Base-by-base conservation (phyloP, 805 yeast genomes). In the Kodamaea sagamina region DNA sequence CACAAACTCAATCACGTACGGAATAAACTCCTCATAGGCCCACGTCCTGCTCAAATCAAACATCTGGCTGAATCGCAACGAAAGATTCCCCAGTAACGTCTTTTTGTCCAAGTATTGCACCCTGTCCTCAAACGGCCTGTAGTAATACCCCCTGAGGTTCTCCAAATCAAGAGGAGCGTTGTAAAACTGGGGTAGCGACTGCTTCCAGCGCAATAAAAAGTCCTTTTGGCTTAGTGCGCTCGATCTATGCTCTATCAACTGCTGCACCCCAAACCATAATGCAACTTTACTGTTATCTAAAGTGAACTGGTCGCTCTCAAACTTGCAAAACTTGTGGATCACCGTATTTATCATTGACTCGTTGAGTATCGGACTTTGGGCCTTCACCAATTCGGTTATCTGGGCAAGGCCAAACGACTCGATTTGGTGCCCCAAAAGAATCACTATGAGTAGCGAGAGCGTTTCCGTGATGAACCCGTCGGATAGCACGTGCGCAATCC, bases 151-250 rank as follows among this genome's bases (percentile, higher is more conserved):
- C 22, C 63, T 53, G 13, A 88, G 65, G 49, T 77, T 62, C 3
- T 63, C 57, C 11, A 85, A 49, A 44, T 81, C 83, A 11, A 86
- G 67, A 13, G 82, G 75, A 32, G 83, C 75, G 38, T 76, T 79
- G 65, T 79, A 75, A 59, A 79, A 75, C 6, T 79, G 75, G 2
- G 93, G 90, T 32, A 86, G 69, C 4, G 74, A 65, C 1, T 81
- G 68, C 52, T 81, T 78, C 81, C 90, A 78, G 41, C 75, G 74
- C 38, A 85, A 71, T 46, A 82, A 53, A 54, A 89, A 79, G 46
- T 84, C 88, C 31, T 78, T 77, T 0, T 64, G 40, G 1, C 65
- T 46, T 13, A 71, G 47, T 21, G 51, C 44, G n/a, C 50, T 50
- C 11, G 52, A 43, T 4, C 47, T 41, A 29, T 47, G 21, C 9